These are phyloP conservation scores for Dalbergia cultrata DNA, from an alignment of 306 rosid species.

Conservation along the genomic window DNA sequence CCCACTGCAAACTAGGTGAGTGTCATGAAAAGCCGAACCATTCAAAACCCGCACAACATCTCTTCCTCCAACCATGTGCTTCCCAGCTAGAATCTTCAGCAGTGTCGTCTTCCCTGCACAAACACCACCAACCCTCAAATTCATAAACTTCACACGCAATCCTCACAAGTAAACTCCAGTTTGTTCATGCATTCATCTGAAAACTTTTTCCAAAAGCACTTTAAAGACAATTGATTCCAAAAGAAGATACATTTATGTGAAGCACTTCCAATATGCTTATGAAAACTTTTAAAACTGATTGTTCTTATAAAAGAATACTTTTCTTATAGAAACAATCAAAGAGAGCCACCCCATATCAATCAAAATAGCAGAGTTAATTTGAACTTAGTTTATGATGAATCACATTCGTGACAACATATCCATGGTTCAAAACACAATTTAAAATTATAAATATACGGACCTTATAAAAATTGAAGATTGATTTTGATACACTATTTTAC, in stretches of 20 bases:
- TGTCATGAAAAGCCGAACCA: conserved; percentile 91
- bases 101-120: conserved; percentile 87
- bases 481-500: no score
- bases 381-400: no score
- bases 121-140: background rate
- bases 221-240: background rate
- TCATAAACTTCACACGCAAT: background rate
- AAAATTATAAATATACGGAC: no score
- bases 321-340: no score
- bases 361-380: no score
- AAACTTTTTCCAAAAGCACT: background rate
- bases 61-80: conserved; percentile 97
- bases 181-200: background rate
- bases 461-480: no score
- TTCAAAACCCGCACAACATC: conserved; percentile 90
- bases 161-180: background rate
- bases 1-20: conserved; percentile 82
- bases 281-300: no score
- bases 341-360: no score
- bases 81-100: conserved; percentile 88
- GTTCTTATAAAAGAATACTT: background rate
- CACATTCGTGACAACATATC: no score
- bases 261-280: background rate
- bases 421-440: no score
- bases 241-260: background rate